Conservation (phyloP, 2,329 filamentous ascomycete species). For the Diaporthe eres region DNA sequence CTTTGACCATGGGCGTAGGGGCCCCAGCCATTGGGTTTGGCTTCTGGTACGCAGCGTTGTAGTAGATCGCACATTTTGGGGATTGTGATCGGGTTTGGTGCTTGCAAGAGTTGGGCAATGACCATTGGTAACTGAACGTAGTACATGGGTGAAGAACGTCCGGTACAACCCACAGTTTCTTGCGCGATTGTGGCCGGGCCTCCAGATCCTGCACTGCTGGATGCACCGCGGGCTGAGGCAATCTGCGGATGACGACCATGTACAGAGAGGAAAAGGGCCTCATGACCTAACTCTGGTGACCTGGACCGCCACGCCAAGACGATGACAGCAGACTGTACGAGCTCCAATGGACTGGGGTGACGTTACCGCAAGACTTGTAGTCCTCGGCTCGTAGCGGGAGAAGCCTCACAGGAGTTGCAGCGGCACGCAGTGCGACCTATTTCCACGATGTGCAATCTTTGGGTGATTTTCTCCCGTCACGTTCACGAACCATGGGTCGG, state of each 20-base stretch:
- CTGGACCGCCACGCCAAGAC: slow-evolving; percentile 24
- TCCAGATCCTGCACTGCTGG: neutral
- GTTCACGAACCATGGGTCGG: neutral
- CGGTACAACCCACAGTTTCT: neutral
- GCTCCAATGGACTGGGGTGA: neutral
- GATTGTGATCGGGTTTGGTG: neutral
- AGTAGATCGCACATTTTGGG: neutral
- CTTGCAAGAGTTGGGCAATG: neutral
- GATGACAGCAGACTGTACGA: slow-evolving; percentile 14
- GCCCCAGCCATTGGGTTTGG: neutral
- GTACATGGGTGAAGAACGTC: neutral
- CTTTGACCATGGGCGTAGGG: neutral
- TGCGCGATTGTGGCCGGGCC: neutral
- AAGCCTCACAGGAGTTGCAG: neutral
- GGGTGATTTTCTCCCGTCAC: neutral
- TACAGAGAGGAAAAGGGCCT: neutral
- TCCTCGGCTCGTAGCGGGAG: neutral
- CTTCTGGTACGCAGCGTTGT: neutral
- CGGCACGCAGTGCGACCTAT: neutral
- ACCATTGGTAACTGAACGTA: neutral
- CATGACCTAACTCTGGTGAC: slow-evolving; percentile 6
- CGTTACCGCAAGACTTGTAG: neutral
- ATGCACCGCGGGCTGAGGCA: neutral
- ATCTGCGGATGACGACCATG: neutral
- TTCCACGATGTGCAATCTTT: neutral